A percentile compares a stretch with the other conserved stretches of the same genome.
These are phyloP conservation scores for Malbranchea zuffiana DNA, from an alignment of 2,329 filamentous ascomycete genomes.

Conservation along the genomic window DNA sequence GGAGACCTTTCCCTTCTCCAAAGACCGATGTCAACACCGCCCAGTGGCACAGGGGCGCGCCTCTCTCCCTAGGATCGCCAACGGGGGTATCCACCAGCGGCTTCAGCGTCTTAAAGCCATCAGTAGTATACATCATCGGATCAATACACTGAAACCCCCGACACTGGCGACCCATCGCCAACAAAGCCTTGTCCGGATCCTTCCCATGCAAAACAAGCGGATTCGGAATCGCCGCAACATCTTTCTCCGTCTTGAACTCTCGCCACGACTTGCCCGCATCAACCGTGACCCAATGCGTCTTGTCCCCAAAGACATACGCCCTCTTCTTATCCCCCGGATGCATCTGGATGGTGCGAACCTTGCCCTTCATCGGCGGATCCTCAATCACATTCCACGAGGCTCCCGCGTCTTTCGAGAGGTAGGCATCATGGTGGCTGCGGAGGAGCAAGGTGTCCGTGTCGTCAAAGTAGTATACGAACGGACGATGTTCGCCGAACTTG, in stretches of 20 bases:
- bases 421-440: conserved; percentile 60
- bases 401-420: conserved; percentile 72
- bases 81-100: conserved; percentile 56
- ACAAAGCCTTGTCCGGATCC: conserved; percentile 76
- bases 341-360: conserved; percentile 53
- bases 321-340: conserved; percentile 69
- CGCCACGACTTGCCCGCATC: conserved; percentile 76
- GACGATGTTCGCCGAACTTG: conserved; percentile 55
- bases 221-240: conserved; percentile 33
- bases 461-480: conserved; percentile 80
- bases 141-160: conserved; percentile 53
- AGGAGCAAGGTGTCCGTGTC: conserved; percentile 74
- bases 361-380: conserved; percentile 36
- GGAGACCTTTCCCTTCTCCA: conserved; percentile 40
- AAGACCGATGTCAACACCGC: conserved; percentile 68
- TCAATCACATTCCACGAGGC: conserved; percentile 61
- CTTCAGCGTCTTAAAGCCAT: conserved; percentile 66
- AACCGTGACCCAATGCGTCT: conserved; percentile 68
- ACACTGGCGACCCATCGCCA: conserved; percentile 60
- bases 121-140: conserved; percentile 60
- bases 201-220: conserved; percentile 68
- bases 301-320: conserved; percentile 67
- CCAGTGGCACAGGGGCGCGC: no score
- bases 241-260: conserved; percentile 52
- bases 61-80: no score